phyloP scores from a whole-genome alignment of 495 filamentous ascomycete species.

The Articulospora tetracladia region DNA sequence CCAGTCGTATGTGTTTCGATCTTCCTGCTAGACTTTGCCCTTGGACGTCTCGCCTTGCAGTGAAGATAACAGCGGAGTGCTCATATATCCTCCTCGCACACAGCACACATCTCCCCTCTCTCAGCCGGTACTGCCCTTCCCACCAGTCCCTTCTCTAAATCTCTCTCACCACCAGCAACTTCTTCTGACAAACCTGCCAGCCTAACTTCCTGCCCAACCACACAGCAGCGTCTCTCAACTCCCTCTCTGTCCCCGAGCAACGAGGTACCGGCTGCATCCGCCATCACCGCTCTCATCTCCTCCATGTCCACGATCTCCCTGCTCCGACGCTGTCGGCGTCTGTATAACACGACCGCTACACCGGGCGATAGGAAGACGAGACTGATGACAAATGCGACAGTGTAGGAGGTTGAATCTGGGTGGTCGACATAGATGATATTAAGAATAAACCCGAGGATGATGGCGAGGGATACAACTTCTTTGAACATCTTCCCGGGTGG shows the following conservation, averaged over 20 bases:
- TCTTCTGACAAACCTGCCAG: too few relatives aligned
- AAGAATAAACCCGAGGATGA: constrained; percentile 16
- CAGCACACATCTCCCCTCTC: too few relatives aligned
- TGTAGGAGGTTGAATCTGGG: constrained; percentile 13
- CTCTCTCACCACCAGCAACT: background rate
- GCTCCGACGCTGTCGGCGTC: background rate
- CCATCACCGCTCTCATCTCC: background rate
- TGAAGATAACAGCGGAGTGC: too few relatives aligned
- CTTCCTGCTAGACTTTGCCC: too few relatives aligned
- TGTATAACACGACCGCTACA: background rate
- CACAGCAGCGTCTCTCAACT: background rate
- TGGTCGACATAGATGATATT: constrained; percentile 19
- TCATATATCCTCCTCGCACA: too few relatives aligned
- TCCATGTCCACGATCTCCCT: background rate
- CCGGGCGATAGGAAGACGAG: background rate
- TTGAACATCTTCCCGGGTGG: constrained; percentile 13
- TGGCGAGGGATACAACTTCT: constrained; percentile 18
- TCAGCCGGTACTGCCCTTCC: too few relatives aligned
- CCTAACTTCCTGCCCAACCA: background rate
- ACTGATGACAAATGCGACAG: constrained; percentile 14
- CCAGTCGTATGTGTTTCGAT: too few relatives aligned
- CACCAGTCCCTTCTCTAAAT: background rate
- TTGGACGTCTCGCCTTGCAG: too few relatives aligned
- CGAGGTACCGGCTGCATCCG: background rate
- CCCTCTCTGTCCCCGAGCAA: background rate